Base-by-base conservation (phyloP, 176 grass and related monocot species). In the Triticum dicoccoides region DNA sequence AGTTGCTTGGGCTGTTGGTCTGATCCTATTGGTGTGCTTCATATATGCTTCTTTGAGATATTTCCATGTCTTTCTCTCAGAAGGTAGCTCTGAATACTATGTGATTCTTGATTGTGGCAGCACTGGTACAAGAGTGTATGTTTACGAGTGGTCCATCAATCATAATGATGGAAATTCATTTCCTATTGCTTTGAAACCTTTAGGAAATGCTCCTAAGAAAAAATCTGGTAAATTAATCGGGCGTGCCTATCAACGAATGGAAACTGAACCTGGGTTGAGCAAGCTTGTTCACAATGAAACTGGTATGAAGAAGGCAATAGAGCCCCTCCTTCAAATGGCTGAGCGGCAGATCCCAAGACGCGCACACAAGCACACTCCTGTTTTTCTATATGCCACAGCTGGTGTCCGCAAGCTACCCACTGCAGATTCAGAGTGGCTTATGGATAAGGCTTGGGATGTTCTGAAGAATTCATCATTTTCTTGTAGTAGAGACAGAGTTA, bases 71-170 rank as follows among this genome's bases (percentile, higher is more conserved):
- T 91, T 91, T 61, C 88, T 94, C 58, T 95, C 94, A n/a, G 85
- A 79, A 89, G 90, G 90, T 74, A 77, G 87, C 45, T 88, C 97
- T 64, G 90, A 98, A 65, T 94, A 98, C 88, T 98, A 92, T 87
- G 97, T 96, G 62, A 95, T 98, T 88, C 89, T 98, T 87, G 97
- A 98, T 82, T 98, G 97, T 82, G 97, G 97, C 33, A 98, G 97
- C 85, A 98, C 97, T 1, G 94, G 97, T 64, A 96, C 97, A 76
- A 89, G 97, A 80, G 94, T 98, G 44, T 90, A 94, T 87, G 94
- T 98, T 29, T 98, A 98, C 34, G 87, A 96, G 69, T 98, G 94
- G 97, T 94, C 89, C 63, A 44, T 94, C 80, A 88, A 92, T 89
- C 89, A 84, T 79, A 94, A 45, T 59, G 93, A 94, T 17, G 86